These are phyloP conservation scores for Boletus coccyginus DNA, from an alignment of 768 basidiomycete species.

Conservation along the genomic window DNA sequence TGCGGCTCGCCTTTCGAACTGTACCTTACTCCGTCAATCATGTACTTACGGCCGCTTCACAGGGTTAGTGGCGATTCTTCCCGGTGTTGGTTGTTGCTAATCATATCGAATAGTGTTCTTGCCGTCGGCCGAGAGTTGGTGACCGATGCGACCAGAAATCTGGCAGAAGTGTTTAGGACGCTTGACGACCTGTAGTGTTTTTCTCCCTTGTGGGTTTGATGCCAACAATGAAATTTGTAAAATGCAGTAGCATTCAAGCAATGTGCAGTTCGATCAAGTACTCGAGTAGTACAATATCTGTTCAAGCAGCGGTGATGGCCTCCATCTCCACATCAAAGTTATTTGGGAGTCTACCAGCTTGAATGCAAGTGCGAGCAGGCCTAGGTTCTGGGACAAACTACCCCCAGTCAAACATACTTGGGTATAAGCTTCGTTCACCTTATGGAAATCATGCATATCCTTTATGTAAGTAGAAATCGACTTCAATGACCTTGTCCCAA, in stretches of 20 bases:
- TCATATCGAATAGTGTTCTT: slow-evolving; percentile 31
- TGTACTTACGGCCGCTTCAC: background rate
- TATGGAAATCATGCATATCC: slow-evolving; percentile 53
- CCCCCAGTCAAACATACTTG: slow-evolving; percentile 34
- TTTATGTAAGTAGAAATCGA: slow-evolving; percentile 60
- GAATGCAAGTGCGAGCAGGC: slow-evolving; percentile 75
- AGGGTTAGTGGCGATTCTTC: slow-evolving; percentile 21
- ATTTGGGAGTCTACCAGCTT: slow-evolving; percentile 63
- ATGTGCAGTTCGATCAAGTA: background rate
- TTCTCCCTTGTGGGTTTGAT: background rate
- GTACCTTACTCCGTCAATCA: background rate
- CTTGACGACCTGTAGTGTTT: slow-evolving; percentile 1
- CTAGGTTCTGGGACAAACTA: slow-evolving; percentile 54
- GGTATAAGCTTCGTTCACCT: slow-evolving; percentile 58
- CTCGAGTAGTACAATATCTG: background rate
- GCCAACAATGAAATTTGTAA: background rate
- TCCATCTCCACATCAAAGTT: slow-evolving; percentile 77
- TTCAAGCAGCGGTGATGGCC: slow-evolving; percentile 48
- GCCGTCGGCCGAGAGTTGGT: slow-evolving; percentile 37
- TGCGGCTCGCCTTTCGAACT: background rate
- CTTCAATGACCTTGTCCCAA: slow-evolving; percentile 56
- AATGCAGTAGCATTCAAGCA: background rate
- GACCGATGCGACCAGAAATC: slow-evolving; percentile 34
- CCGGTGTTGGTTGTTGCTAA: slow-evolving; percentile 4
- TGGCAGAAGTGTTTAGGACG: slow-evolving; percentile 33